phyloP scores from a whole-genome alignment of 23 red algal species.

The Gracilaria domingensis region DNA sequence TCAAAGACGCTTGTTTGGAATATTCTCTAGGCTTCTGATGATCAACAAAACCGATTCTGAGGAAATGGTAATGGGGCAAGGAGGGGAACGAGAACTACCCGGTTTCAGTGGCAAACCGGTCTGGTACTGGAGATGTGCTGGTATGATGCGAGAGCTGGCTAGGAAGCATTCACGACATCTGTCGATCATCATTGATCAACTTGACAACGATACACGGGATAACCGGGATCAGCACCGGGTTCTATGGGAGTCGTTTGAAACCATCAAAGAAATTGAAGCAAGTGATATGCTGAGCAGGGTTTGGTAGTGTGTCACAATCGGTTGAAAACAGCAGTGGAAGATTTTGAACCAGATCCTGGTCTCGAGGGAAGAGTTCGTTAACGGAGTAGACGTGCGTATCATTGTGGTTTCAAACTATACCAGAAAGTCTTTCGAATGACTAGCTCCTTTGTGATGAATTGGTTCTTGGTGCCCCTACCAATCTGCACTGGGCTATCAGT shows the following conservation, averaged over 20 bases:
- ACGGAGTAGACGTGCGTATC: too few relatives aligned
- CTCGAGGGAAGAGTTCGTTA: background rate
- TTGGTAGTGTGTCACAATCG: background rate
- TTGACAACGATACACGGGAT: conserved; percentile 56
- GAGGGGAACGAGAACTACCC: conserved; percentile 31
- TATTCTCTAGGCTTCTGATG: conserved; percentile 33
- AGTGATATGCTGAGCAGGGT: conserved; percentile 39
- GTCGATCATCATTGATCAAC: conserved; percentile 53
- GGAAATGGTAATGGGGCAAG: conserved; percentile 31
- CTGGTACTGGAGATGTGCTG: conserved; percentile 63
- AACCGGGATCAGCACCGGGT: conserved; percentile 58
- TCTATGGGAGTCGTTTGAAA: conserved; percentile 74
- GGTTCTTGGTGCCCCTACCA: too few relatives aligned
- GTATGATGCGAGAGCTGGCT: conserved; percentile 72
- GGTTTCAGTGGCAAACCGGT: conserved; percentile 61
- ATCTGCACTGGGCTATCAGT: too few relatives aligned
- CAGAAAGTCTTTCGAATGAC: too few relatives aligned
- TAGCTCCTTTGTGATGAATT: too few relatives aligned
- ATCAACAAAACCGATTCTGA: conserved; percentile 23
- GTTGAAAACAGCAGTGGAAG: conserved; percentile 1
- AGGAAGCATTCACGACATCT: conserved; percentile 64
- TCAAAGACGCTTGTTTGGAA: conserved; percentile 47
- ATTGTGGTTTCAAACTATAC: too few relatives aligned
- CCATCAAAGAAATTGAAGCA: conserved; percentile 58
- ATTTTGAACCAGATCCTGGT: background rate